Base-by-base conservation (phyloP, 176 grass and related monocot species). In the Aegilops bicornis region DNA sequence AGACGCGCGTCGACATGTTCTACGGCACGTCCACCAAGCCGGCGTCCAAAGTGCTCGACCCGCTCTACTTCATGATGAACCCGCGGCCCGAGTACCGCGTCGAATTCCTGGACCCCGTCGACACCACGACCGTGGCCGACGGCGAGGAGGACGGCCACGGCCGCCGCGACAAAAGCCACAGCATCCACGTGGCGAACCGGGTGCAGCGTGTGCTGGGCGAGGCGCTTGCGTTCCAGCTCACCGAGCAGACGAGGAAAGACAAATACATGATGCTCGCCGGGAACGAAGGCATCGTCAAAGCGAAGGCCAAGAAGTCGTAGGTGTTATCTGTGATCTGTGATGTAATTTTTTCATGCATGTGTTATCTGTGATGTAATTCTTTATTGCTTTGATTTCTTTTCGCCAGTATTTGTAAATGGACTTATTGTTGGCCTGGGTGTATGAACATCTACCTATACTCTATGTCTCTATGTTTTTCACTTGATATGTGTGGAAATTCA, bases 61-160 rank as follows among this genome's bases (percentile, higher is more conserved):
- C 95, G 3, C 80, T 97, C 24, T 97, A 95, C 81, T 93, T 93
- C 92, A 78, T 93, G 77, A 86, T 93, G 89, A 97, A 97, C 32
- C 86, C 95, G n/a, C 11, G 43, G 13, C 92, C 95, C 0, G 84
- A 82, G 45, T 97, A 97, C 76, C 72, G 37, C 24, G 16, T 95
- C 24, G 82, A 97, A 66, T 95, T 97, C 77, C 70, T 95, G 77
- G 76, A 88, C 14, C 64, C 7, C 63, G 69, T 73, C 23, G 19
- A 73, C 33, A 78, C 78, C 11, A 52, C 61, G 4, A 27, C 77
- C 9, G 22, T 23, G 16, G 68, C 54, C 32, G 69, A 11, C 24
- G 43, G 37, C 45, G 43, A 1, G 3, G 76, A 29, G 23, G 40
- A 19, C 35, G 69, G 36, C 69, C 8, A 8, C 11, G 25, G 22